Evolutionary conservation across 441 rosid genomes (phyloP).

Genomic region (Gossypium aridum): DNA sequence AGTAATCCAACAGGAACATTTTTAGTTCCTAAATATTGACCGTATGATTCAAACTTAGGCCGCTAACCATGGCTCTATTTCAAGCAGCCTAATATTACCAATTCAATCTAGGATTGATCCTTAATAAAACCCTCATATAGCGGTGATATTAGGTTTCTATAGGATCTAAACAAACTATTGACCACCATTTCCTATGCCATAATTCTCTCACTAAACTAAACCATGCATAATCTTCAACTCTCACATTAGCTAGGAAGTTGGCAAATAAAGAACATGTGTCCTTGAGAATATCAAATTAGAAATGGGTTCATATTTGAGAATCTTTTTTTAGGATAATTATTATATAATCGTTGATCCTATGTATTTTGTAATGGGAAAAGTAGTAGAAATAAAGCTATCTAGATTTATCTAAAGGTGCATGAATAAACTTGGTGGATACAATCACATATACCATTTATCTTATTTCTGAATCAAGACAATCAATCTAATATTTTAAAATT

Average conservation of each 20-base stretch:
- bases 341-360: background rate
- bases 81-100: constrained; percentile 2
- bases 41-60: background rate
- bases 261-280: background rate
- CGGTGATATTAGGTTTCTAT: background rate
- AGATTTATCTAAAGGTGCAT: background rate
- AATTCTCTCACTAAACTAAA: background rate
- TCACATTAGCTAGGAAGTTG: background rate
- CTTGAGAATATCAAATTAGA: background rate
- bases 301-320: background rate
- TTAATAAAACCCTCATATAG: background rate
- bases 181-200: background rate
- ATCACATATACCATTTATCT: background rate
- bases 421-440: background rate
- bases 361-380: background rate
- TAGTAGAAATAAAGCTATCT: background rate
- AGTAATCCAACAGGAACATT: background rate
- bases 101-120: background rate
- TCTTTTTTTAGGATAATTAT: background rate
- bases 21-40: background rate
- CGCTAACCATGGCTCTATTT: background rate
- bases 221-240: background rate
- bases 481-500: background rate
- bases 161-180: background rate
- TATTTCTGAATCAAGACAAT: background rate